phyloP scores from a whole-genome alignment of 495 filamentous ascomycete genomes.

The Talaromyces stipitatus region DNA sequence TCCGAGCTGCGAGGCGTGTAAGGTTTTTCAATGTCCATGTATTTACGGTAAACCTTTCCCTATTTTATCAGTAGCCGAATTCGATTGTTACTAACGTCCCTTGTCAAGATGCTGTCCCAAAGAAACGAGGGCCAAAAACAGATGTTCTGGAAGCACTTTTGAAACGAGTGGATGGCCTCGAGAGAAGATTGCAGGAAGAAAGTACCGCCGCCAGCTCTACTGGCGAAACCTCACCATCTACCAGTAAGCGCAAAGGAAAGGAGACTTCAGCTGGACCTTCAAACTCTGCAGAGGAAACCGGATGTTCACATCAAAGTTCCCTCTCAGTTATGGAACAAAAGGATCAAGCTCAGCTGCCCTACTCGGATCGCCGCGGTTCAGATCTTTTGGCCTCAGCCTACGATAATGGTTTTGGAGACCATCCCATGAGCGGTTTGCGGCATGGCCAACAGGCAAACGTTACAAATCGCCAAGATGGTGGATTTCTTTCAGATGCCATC shows the following conservation, averaged over 20 bases:
- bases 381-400: neutral
- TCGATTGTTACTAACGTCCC: neutral
- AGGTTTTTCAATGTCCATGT: constrained; percentile 82
- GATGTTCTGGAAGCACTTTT: constrained; percentile 78
- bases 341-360: neutral
- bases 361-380: neutral
- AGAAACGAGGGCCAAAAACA: constrained; percentile 83
- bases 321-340: neutral
- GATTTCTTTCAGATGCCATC: constrained; percentile 46
- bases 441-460: neutral
- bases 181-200: constrained; percentile 67
- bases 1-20: constrained; percentile 80
- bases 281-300: constrained; percentile 15
- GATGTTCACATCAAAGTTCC: constrained; percentile 12
- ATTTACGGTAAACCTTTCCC: constrained; percentile 60
- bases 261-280: constrained; percentile 11
- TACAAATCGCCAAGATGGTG: constrained; percentile 20
- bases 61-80: neutral
- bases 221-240: constrained; percentile 19
- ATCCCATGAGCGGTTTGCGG: neutral
- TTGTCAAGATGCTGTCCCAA: constrained; percentile 68
- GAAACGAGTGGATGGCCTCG: constrained; percentile 76
- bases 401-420: constrained; percentile 1
- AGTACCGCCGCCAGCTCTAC: constrained; percentile 43
- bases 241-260: constrained; percentile 9